Conservation (phyloP, 208 protist species). For the Plasmodiophora brassicae region DNA sequence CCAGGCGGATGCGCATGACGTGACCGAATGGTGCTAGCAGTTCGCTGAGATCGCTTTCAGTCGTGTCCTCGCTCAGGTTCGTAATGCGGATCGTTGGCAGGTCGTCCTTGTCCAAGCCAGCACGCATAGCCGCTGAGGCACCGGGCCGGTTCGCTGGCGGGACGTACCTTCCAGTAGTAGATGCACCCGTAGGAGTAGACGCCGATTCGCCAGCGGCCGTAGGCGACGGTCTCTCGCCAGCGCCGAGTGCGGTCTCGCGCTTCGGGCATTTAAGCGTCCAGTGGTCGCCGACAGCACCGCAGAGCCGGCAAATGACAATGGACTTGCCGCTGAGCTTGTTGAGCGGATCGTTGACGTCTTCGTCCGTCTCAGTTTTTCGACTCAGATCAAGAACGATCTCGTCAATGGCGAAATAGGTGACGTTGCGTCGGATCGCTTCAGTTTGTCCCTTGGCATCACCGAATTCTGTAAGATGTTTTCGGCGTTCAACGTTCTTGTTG, state of each 20-base stretch:
- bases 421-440: constrained; percentile 14
- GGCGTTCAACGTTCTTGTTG: constrained; percentile 17
- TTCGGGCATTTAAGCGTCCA: constrained; percentile 26
- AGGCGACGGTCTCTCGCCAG: neutral
- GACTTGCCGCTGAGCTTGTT: constrained; percentile 15
- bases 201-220: neutral
- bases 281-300: constrained; percentile 1
- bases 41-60: neutral
- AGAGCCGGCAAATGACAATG: constrained; percentile 11
- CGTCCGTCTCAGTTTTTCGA: neutral
- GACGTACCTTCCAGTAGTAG: neutral
- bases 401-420: constrained; percentile 3
- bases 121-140: neutral
- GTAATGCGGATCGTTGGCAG: constrained; percentile 26
- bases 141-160: neutral
- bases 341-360: constrained; percentile 24
- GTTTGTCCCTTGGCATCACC: constrained; percentile 22
- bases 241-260: neutral
- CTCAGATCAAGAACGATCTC: neutral
- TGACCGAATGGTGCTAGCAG: constrained; percentile 2
- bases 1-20: constrained; percentile 7
- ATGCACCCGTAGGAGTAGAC: neutral
- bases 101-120: neutral
- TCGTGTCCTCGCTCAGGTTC: constrained; percentile 12
- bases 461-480: constrained; percentile 2